These are phyloP conservation scores for Macadamia integrifolia DNA, from an alignment of 164 flowering plant genomes.

Conservation along the genomic window DNA sequence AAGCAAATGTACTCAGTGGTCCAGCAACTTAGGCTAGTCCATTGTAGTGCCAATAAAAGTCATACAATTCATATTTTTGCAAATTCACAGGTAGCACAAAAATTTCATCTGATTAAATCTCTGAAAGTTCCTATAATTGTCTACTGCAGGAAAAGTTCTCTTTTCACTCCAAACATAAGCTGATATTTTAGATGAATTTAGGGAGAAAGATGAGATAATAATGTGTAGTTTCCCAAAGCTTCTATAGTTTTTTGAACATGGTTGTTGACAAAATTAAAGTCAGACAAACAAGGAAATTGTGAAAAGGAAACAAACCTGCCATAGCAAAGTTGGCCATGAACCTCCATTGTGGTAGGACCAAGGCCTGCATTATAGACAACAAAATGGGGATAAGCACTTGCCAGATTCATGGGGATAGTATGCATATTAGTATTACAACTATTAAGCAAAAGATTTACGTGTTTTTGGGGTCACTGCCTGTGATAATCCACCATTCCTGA, in stretches of 20 bases:
- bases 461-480: constrained; percentile 93
- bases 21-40: too few species aligned
- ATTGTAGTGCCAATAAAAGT: too few species aligned
- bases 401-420: neutral
- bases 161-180: neutral
- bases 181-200: neutral
- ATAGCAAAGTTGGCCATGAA: constrained; percentile 93
- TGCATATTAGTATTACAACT: neutral
- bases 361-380: constrained; percentile 51
- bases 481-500: constrained; percentile 79
- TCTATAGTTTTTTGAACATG: neutral
- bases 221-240: neutral
- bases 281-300: neutral
- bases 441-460: constrained; percentile 43
- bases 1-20: too few species aligned
- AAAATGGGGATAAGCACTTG: neutral
- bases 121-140: too few species aligned
- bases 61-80: too few species aligned
- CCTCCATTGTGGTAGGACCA: constrained; percentile 98
- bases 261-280: neutral
- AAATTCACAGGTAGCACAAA: too few species aligned
- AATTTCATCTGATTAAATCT: too few species aligned
- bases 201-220: neutral
- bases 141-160: too few species aligned
- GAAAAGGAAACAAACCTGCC: constrained; percentile 59